These are phyloP conservation scores for Aspergillus sparsus DNA, from an alignment of 495 filamentous ascomycete genomes.

Conservation along the genomic window DNA sequence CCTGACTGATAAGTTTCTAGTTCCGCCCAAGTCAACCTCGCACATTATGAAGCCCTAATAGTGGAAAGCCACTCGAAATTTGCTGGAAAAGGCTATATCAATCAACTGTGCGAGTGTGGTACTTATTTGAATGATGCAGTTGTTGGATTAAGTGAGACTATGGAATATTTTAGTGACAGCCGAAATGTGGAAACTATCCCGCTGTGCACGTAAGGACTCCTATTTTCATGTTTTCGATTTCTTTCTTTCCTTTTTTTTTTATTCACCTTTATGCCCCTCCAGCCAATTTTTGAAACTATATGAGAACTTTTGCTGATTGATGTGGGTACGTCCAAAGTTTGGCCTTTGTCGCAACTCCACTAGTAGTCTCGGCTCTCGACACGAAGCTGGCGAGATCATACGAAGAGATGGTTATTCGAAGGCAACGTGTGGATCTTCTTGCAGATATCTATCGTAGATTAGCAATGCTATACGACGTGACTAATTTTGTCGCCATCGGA, in stretches of 20 bases:
- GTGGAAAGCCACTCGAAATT: constrained; percentile 25
- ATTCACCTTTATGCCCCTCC: not conserved
- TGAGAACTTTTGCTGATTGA: not conserved
- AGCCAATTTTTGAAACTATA: too few species aligned
- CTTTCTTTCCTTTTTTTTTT: not conserved
- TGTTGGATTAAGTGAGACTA: constrained; percentile 21
- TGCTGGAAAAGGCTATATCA: constrained; percentile 15
- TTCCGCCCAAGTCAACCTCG: constrained; percentile 26
- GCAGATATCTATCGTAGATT: constrained; percentile 31
- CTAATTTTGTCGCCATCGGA: constrained; percentile 31
- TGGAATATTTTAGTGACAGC: constrained; percentile 32
- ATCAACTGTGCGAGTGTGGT: constrained; percentile 20
- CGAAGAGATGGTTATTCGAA: constrained; percentile 18
- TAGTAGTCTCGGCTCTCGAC: constrained; percentile 34
- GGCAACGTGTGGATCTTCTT: constrained; percentile 24
- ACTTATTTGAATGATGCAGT: constrained; percentile 26
- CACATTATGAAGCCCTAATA: constrained; percentile 28
- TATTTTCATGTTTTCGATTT: too few species aligned
- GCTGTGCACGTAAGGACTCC: constrained; percentile 4
- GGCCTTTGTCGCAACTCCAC: constrained; percentile 31
- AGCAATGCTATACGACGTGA: constrained; percentile 32
- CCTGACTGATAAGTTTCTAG: constrained; percentile 11
- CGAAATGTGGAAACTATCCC: constrained; percentile 13
- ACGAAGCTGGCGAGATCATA: constrained; percentile 31
- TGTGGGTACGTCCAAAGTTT: constrained; percentile 18